A percentile compares a stretch with the other conserved stretches of the same genome.
phyloP scores from a whole-genome alignment of 2,329 filamentous ascomycete species.

The Sporothrix pallida region DNA sequence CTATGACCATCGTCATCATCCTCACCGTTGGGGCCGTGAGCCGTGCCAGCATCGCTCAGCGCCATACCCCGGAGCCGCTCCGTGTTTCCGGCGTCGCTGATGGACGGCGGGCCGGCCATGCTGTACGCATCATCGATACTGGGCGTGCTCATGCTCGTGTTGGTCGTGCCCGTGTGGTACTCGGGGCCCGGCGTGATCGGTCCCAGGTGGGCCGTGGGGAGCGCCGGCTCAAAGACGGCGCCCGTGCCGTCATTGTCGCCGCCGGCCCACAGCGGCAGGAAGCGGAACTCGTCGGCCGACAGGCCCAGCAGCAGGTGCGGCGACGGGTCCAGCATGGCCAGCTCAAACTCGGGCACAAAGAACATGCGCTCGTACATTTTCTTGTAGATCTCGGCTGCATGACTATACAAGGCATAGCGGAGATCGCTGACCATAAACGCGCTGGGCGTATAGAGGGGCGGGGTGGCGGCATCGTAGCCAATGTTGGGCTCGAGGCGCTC shows the following conservation, averaged over 20 bases:
- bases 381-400: background rate
- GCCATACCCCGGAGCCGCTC: background rate
- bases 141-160: slow-evolving; percentile 40
- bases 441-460: background rate
- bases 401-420: background rate
- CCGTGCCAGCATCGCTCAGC: background rate
- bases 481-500: background rate
- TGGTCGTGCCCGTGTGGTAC: slow-evolving; percentile 54
- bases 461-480: background rate
- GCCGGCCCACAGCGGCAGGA: slow-evolving; percentile 69
- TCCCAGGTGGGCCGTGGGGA: slow-evolving; percentile 53
- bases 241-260: slow-evolving; percentile 59
- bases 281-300: slow-evolving; percentile 62
- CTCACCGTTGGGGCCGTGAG: background rate
- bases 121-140: slow-evolving; percentile 38
- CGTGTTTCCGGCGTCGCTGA: slow-evolving; percentile 15
- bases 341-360: slow-evolving; percentile 42
- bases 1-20: background rate
- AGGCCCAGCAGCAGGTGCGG: slow-evolving; percentile 60
- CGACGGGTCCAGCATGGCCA: slow-evolving; percentile 46
- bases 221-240: slow-evolving; percentile 53
- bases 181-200: slow-evolving; percentile 55
- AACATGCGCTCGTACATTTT: slow-evolving; percentile 1
- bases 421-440: background rate
- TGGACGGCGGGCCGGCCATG: slow-evolving; percentile 21